phyloP scores from a whole-genome alignment of 202 grass and related monocot species.

The Dendrocalamus latiflorus region DNA sequence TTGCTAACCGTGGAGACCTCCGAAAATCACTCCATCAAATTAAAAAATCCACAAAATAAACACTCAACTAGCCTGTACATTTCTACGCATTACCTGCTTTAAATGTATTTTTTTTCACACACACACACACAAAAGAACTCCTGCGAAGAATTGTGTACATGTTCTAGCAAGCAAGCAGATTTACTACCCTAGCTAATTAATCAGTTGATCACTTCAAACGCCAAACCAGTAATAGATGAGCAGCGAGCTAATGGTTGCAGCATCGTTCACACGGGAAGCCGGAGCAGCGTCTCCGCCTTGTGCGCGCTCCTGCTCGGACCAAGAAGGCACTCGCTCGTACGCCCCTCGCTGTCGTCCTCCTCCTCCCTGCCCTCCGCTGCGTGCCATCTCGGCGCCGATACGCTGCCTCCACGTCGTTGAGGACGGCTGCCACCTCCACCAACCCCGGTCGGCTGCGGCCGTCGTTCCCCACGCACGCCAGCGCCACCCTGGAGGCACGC shows the following conservation, averaged over 20 bases:
- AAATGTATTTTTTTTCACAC: background rate
- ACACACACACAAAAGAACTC: background rate
- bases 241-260: too few relatives aligned
- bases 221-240: too few relatives aligned
- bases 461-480: slow-evolving; percentile 64
- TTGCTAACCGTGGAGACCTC: too few relatives aligned
- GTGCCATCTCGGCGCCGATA: too few relatives aligned
- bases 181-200: background rate
- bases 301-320: slow-evolving; percentile 11
- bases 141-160: background rate
- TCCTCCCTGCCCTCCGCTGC: too few relatives aligned
- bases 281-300: slow-evolving; percentile 16
- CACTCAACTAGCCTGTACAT: background rate
- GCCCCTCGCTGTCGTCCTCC: background rate
- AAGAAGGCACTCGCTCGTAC: slow-evolving; percentile 32
- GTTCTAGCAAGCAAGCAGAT: background rate
- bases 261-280: background rate
- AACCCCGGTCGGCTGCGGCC: slow-evolving; percentile 39
- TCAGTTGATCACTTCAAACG: background rate
- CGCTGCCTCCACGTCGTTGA: slow-evolving; percentile 26
- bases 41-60: background rate
- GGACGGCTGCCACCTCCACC: slow-evolving; percentile 53
- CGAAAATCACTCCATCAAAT: background rate
- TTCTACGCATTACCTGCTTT: background rate
- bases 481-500: slow-evolving; percentile 53